Conservation (phyloP, 192 early-diverging fungal species). For the Phlyctochytrium planicorne region DNA sequence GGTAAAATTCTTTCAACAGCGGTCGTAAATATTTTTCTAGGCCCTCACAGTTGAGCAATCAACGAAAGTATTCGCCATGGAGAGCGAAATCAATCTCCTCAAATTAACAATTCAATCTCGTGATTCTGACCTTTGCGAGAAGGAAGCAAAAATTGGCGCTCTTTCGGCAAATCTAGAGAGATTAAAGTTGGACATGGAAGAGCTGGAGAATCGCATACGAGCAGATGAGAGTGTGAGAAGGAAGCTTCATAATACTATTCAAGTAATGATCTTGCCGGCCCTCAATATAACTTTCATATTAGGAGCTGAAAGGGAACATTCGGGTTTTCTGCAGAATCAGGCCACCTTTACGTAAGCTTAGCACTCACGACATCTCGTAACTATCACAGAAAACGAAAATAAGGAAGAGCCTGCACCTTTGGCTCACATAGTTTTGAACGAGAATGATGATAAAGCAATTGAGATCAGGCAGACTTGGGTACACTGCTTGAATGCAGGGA, state of each 20-base stretch:
- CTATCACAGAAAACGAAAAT: conserved; percentile 23
- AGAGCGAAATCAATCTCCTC: too few relatives aligned
- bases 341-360: conserved; percentile 54
- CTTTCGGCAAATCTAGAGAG: too few relatives aligned
- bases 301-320: conserved; percentile 95
- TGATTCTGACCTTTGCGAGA: too few relatives aligned
- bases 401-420: conserved; percentile 19
- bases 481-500: conserved; percentile 2
- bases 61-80: too few relatives aligned
- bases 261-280: conserved; percentile 28
- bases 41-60: too few relatives aligned
- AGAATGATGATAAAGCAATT: conserved; percentile 67
- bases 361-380: conserved; percentile 11
- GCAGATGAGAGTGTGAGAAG: conserved; percentile 79
- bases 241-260: conserved; percentile 85
- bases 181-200: too few relatives aligned
- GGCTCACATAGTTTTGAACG: conserved; percentile 53
- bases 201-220: conserved; percentile 65
- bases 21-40: too few relatives aligned
- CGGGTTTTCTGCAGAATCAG: conserved; percentile 95
- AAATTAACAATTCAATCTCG: too few relatives aligned
- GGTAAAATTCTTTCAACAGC: too few relatives aligned
- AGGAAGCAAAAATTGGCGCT: too few relatives aligned
- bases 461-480: conserved; percentile 67
- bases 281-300: background rate